phyloP scores from a whole-genome alignment of 257 asterid species.

The Henckelia pumila region DNA sequence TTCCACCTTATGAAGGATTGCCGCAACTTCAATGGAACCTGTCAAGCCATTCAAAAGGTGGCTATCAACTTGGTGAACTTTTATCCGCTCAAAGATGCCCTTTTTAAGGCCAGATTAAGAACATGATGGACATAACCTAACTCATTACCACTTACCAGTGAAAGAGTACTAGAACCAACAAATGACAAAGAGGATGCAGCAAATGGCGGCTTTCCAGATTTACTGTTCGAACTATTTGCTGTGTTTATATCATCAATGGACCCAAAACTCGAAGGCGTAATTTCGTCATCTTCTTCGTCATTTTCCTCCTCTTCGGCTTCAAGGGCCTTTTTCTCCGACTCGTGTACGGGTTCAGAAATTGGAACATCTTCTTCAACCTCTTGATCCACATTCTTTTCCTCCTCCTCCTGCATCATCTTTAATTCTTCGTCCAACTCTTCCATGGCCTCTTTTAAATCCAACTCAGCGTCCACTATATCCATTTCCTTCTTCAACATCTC shows the following conservation, averaged over 20 bases:
- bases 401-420: constrained; percentile 70
- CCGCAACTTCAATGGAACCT: constrained; percentile 68
- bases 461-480: constrained; percentile 70
- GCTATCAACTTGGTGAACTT: background rate
- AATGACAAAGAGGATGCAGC: constrained; percentile 79
- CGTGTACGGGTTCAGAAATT: constrained; percentile 34
- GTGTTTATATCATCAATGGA: constrained; percentile 45
- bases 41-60: constrained; percentile 10
- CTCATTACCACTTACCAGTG: constrained; percentile 42
- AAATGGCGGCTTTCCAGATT: constrained; percentile 69
- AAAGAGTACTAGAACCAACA: constrained; percentile 42
- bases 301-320: constrained; percentile 56
- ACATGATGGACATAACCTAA: background rate
- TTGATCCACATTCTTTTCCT: constrained; percentile 57
- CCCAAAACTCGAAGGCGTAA: constrained; percentile 78
- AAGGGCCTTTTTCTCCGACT: constrained; percentile 30
- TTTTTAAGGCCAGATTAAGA: background rate
- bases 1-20: constrained; percentile 51
- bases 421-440: constrained; percentile 72
- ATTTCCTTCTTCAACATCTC: constrained; percentile 52
- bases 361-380: constrained; percentile 39
- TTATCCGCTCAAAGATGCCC: background rate
- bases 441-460: constrained; percentile 65
- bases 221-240: constrained; percentile 34
- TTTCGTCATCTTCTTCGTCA: constrained; percentile 55